Conservation (phyloP, 2,329 filamentous ascomycete genomes). For the Fusarium bulbicola region DNA sequence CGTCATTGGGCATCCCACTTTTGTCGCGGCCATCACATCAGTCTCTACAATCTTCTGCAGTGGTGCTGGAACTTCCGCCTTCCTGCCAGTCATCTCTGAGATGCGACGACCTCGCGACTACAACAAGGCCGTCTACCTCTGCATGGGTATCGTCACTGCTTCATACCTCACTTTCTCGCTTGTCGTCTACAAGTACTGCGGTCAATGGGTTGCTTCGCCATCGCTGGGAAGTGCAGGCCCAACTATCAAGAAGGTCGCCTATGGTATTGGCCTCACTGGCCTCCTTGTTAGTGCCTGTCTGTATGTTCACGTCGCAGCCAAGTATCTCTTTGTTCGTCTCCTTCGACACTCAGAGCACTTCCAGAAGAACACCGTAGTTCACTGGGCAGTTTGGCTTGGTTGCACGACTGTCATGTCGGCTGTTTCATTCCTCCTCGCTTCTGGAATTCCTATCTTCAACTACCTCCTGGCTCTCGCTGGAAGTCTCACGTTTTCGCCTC, state of each 20-base stretch:
- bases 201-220: constrained; percentile 43
- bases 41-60: constrained; percentile 55
- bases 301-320: constrained; percentile 51
- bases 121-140: constrained; percentile 38
- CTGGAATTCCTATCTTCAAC: constrained; percentile 43
- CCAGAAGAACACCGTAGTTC: constrained; percentile 46
- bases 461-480: constrained; percentile 47
- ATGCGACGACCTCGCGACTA: constrained; percentile 52
- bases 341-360: constrained; percentile 50
- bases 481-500: constrained; percentile 44
- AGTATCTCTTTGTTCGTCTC: constrained; percentile 53
- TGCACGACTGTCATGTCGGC: constrained; percentile 38
- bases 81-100: constrained; percentile 61
- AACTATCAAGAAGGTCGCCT: constrained; percentile 46
- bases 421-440: constrained; percentile 36
- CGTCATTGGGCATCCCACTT: constrained; percentile 60
- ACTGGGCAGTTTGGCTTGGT: constrained; percentile 51
- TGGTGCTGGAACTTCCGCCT: constrained; percentile 52
- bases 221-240: constrained; percentile 43
- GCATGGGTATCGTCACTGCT: constrained; percentile 37
- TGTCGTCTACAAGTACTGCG: constrained; percentile 46
- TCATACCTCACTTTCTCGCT: constrained; percentile 44
- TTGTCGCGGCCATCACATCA: constrained; percentile 63
- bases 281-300: constrained; percentile 45
- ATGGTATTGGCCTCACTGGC: constrained; percentile 45